Evolutionary conservation across 2,329 filamentous ascomycete genomes (phyloP), one percentile per base, ranked within the genome.

Genomic region (Hymenoscyphus repandus): DNA sequence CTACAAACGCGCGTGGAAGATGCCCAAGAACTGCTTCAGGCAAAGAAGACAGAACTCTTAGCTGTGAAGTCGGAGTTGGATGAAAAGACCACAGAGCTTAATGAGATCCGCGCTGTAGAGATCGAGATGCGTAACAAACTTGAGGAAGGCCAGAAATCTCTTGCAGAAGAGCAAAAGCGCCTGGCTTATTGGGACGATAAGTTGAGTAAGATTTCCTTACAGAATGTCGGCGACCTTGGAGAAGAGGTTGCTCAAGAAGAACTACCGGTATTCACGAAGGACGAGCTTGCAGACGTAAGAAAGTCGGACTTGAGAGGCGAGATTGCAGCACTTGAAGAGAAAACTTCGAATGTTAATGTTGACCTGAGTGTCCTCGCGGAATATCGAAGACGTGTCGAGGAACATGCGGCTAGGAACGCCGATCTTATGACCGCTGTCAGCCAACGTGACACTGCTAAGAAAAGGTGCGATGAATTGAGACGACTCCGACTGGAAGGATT

Each of bases 91-190:
- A 73, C 84, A 0, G 90, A 95, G 66, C 77, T 97, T 50, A 96
- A 97, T 64, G 86, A 90, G 64, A 95, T 87, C 0, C 82, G 92
- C 9, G 91, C 90, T 0, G 75, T 86, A 2, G 93, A 99, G 69
- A 96, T 99, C 54, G 93, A 99, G 70, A 96, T 97, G 90, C 87
- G 88, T 56, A 97, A 97, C 71, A 95, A 95, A 72, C 83, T 99
- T 1, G 93, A 97, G 65, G 92, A 97, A 66, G 93, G 92, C 67
- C 88, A 96, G 59, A 99, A 99, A 71, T 81, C 85, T 9, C 78
- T 97, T 12, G 70, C 73, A 0, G 92, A 97, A 64, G 96, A 95
- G 69, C 84, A 95, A 67, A 91, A 88, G 70, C 83, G 88, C 53
- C 78, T 88, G 37, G 79, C 77, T 34, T 89, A 96, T 72, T 97